Conservation (phyloP, 1,139 yeast species). For the Diutina sp. region DNA sequence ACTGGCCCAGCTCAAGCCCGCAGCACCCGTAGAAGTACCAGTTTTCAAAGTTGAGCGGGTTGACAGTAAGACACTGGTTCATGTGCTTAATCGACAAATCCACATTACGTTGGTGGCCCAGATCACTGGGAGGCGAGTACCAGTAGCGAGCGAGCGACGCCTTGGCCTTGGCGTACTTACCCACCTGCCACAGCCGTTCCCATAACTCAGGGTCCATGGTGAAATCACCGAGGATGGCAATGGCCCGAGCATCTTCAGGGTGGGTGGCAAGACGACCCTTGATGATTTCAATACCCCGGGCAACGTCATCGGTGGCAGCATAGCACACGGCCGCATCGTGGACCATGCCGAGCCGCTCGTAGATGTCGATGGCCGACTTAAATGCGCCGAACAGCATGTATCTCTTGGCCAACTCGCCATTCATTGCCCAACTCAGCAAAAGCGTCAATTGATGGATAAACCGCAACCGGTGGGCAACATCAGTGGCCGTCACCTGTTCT, state of each 20-base stretch:
- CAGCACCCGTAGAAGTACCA: slow-evolving; percentile 93
- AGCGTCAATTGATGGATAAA: slow-evolving; percentile 68
- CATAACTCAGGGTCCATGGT: slow-evolving; percentile 66
- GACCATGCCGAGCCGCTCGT: slow-evolving; percentile 63
- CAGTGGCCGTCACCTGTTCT: slow-evolving; percentile 12
- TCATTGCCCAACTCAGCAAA: slow-evolving; percentile 80
- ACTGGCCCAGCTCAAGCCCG: slow-evolving; percentile 64
- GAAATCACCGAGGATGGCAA: slow-evolving; percentile 79
- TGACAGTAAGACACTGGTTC: slow-evolving; percentile 59
- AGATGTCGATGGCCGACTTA: slow-evolving; percentile 81
- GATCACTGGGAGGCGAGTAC: slow-evolving; percentile 48
- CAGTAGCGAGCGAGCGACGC: slow-evolving; percentile 66
- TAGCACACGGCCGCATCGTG: slow-evolving; percentile 86
- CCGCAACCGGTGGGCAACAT: slow-evolving; percentile 42
- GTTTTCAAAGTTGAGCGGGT: slow-evolving; percentile 70
- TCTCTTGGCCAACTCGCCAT: slow-evolving; percentile 72
- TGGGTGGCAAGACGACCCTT: slow-evolving; percentile 36
- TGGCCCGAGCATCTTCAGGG: slow-evolving; percentile 75
- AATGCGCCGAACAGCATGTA: slow-evolving; percentile 79
- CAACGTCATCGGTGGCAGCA: slow-evolving; percentile 72
- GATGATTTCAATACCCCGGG: slow-evolving; percentile 51
- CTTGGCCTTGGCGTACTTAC: slow-evolving; percentile 76
- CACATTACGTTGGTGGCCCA: slow-evolving; percentile 42
- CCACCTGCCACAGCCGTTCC: slow-evolving; percentile 81
- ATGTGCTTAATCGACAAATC: slow-evolving; percentile 51